phyloP scores from a whole-genome alignment of 106 monocot species.

The Gastrodia elata region DNA sequence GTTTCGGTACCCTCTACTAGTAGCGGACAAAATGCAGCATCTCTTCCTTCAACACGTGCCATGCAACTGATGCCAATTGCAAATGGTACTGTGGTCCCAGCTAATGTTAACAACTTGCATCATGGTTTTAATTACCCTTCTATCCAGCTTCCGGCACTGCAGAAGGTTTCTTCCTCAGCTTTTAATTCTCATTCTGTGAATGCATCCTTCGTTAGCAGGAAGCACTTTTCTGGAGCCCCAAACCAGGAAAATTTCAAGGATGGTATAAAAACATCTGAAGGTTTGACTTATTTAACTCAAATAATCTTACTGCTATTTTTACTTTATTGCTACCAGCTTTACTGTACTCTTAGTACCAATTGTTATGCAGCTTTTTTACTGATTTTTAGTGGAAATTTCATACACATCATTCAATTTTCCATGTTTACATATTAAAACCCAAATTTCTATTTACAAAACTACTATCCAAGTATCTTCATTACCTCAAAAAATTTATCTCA shows the following conservation, averaged over 20 bases:
- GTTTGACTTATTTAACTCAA: constrained; percentile 12
- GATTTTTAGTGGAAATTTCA: neutral
- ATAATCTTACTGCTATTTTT: neutral
- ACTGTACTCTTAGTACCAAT: neutral
- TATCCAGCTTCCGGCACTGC: constrained; percentile 69
- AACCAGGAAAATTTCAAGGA: constrained; percentile 23
- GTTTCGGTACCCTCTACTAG: constrained; percentile 16
- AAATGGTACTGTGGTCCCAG: constrained; percentile 14
- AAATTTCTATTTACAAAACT: too few relatives aligned
- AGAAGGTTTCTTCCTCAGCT: constrained; percentile 61
- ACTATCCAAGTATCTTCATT: too few relatives aligned
- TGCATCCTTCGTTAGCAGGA: constrained; percentile 18
- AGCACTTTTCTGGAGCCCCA: constrained; percentile 14
- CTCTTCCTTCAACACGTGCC: constrained; percentile 26
- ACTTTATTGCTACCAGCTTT: neutral
- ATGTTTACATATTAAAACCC: too few relatives aligned
- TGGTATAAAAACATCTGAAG: constrained; percentile 40
- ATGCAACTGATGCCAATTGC: constrained; percentile 41
- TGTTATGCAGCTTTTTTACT: neutral
- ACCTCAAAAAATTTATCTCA: too few relatives aligned
- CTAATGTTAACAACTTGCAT: constrained; percentile 25
- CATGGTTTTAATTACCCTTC: constrained; percentile 68
- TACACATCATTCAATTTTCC: too few relatives aligned
- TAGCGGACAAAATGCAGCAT: constrained; percentile 15
- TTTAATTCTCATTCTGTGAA: constrained; percentile 38